phyloP scores from a whole-genome alignment of 768 basidiomycete species.

The Rhodosporidiobolus sp. region DNA sequence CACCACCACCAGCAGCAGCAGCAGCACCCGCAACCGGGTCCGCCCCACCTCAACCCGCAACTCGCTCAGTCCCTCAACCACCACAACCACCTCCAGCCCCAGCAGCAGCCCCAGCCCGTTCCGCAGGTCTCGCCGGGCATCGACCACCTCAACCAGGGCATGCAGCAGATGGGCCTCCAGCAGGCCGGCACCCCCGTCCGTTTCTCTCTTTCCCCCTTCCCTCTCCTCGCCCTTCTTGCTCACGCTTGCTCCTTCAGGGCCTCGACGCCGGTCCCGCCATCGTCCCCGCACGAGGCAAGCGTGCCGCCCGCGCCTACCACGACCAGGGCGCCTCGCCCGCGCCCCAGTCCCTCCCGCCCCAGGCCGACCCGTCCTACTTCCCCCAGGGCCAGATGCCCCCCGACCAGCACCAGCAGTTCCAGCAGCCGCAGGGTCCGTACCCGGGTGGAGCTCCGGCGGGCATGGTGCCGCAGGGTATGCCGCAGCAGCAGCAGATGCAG shows the following conservation, averaged over 20 bases:
- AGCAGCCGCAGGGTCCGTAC: constrained; percentile 3
- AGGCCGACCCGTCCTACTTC: constrained; percentile 36
- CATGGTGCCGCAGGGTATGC: neutral
- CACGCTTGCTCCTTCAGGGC: neutral
- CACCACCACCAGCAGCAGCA: neutral
- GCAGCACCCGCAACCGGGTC: neutral
- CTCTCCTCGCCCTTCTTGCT: neutral
- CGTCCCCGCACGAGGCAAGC: constrained; percentile 31
- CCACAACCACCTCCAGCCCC: neutral
- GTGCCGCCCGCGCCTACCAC: constrained; percentile 43
- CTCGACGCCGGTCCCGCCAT: constrained; percentile 10
- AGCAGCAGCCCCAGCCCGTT: neutral
- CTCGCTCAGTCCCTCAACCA: neutral
- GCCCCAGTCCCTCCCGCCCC: constrained; percentile 14
- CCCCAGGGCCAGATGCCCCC: constrained; percentile 28
- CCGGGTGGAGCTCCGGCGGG: neutral
- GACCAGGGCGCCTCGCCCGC: constrained; percentile 29
- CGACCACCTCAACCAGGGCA: constrained; percentile 16
- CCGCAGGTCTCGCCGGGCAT: neutral
- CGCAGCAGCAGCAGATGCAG: constrained; percentile 4
- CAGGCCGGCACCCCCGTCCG: neutral
- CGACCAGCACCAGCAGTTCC: constrained; percentile 12
- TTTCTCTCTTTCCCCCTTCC: neutral
- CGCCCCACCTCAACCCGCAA: constrained; percentile 1
- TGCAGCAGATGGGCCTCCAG: constrained; percentile 15